These are phyloP conservation scores for Botrytis paeoniae DNA, from an alignment of 2,329 filamentous ascomycete genomes.

Conservation along the genomic window DNA sequence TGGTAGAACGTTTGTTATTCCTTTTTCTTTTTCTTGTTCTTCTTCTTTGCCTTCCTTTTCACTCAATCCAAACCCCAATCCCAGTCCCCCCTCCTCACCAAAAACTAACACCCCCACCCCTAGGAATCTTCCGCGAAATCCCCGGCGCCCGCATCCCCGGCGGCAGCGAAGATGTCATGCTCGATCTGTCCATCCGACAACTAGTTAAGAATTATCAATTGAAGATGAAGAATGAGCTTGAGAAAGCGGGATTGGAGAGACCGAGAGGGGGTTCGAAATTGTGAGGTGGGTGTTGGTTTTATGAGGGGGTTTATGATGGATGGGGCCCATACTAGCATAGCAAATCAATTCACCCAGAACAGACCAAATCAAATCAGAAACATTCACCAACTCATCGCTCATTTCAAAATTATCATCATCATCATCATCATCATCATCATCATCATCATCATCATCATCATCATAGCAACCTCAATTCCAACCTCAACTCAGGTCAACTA, in stretches of 20 bases:
- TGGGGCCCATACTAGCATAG: no score
- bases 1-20: slow-evolving; percentile 60
- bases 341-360: not conserved
- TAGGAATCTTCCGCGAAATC: slow-evolving; percentile 62
- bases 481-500: not conserved
- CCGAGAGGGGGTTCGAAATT: slow-evolving; percentile 43
- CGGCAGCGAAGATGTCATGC: slow-evolving; percentile 69
- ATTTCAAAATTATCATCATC: not conserved
- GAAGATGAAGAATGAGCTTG: slow-evolving; percentile 44
- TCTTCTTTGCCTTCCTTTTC: no score
- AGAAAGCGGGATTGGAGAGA: slow-evolving; percentile 40
- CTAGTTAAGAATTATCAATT: slow-evolving; percentile 66
- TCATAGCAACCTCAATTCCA: not conserved
- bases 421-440: no score
- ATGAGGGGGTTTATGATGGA: no score
- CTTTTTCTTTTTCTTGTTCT: accelerated
- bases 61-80: no score
- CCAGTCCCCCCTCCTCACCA: no score
- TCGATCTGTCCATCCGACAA: slow-evolving; percentile 67
- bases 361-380: not conserved
- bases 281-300: not conserved
- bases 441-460: not conserved
- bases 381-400: not conserved
- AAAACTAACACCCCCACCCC: not conserved
- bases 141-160: slow-evolving; percentile 62